Percentiles rank a stretch among this genome's conserved stretches.
These are phyloP conservation scores for Lumnitzera racemosa DNA, from an alignment of 345 rosid genomes.

Conservation along the genomic window DNA sequence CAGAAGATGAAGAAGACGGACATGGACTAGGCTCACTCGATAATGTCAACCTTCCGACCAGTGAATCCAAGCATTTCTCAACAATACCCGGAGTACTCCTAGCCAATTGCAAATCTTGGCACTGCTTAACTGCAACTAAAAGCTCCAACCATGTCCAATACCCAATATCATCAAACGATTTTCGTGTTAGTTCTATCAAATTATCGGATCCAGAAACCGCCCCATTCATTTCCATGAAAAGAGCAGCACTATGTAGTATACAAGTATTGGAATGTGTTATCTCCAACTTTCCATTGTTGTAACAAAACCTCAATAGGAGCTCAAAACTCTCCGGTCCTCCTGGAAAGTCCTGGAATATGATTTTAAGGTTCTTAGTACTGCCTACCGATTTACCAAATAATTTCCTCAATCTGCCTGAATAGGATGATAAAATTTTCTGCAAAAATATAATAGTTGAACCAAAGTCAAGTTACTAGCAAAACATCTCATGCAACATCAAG, in stretches of 20 bases:
- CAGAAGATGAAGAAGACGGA: slow-evolving; percentile 68
- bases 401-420: slow-evolving; percentile 57
- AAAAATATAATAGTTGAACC: background rate
- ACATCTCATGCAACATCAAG: slow-evolving; percentile 1
- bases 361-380: slow-evolving; percentile 39
- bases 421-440: slow-evolving; percentile 60
- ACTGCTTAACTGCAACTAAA: slow-evolving; percentile 54
- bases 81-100: slow-evolving; percentile 25
- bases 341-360: slow-evolving; percentile 81
- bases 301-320: slow-evolving; percentile 72
- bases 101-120: slow-evolving; percentile 38
- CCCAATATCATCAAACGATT: slow-evolving; percentile 52
- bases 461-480: too few species aligned
- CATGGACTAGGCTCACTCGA: slow-evolving; percentile 64
- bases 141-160: slow-evolving; percentile 84
- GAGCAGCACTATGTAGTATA: slow-evolving; percentile 56
- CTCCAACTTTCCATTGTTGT: slow-evolving; percentile 45
- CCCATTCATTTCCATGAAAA: slow-evolving; percentile 62
- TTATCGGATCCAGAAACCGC: slow-evolving; percentile 25
- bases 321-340: slow-evolving; percentile 77
- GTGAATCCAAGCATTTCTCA: slow-evolving; percentile 49
- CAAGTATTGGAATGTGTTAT: slow-evolving; percentile 50
- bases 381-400: slow-evolving; percentile 50
- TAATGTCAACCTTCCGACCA: slow-evolving; percentile 46
- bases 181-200: slow-evolving; percentile 51